Percentiles rank a stretch among this genome's conserved stretches.
These are phyloP conservation scores for Diplodia sapinea DNA, from an alignment of 2,329 filamentous ascomycete genomes.

Conservation along the genomic window DNA sequence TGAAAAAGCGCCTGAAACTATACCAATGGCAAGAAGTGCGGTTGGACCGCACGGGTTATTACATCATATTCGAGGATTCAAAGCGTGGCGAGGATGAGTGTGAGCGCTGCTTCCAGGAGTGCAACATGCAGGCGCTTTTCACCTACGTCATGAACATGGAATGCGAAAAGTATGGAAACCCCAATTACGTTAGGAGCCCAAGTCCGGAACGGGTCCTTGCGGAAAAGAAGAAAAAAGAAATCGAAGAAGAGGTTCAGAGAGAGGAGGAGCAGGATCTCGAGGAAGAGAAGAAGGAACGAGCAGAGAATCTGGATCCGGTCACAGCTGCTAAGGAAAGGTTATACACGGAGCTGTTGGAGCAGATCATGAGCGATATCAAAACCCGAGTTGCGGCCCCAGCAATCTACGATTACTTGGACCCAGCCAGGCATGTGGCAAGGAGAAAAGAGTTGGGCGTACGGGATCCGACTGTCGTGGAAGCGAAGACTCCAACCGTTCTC, in stretches of 20 bases:
- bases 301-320: constrained; percentile 89
- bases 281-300: constrained; percentile 86
- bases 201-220: constrained; percentile 57
- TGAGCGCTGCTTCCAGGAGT: constrained; percentile 76
- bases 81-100: constrained; percentile 78
- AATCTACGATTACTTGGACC: constrained; percentile 81
- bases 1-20: constrained; percentile 86
- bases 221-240: constrained; percentile 64
- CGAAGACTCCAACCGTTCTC: constrained; percentile 61
- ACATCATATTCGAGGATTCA: constrained; percentile 84
- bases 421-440: constrained; percentile 78
- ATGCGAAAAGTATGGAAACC: constrained; percentile 71
- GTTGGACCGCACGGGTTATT: constrained; percentile 86
- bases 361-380: constrained; percentile 86
- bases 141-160: constrained; percentile 94
- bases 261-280: constrained; percentile 85
- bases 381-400: constrained; percentile 82
- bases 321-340: constrained; percentile 80
- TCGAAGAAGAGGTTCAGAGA: constrained; percentile 66
- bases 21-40: constrained; percentile 83
- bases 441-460: constrained; percentile 78
- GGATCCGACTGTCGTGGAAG: constrained; percentile 64
- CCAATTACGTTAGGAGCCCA: constrained; percentile 63
- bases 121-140: constrained; percentile 84
- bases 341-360: constrained; percentile 80